Evolutionary conservation across 2,329 filamentous ascomycete species (phyloP).

Genomic region (Ambrosiella beaveri): DNA sequence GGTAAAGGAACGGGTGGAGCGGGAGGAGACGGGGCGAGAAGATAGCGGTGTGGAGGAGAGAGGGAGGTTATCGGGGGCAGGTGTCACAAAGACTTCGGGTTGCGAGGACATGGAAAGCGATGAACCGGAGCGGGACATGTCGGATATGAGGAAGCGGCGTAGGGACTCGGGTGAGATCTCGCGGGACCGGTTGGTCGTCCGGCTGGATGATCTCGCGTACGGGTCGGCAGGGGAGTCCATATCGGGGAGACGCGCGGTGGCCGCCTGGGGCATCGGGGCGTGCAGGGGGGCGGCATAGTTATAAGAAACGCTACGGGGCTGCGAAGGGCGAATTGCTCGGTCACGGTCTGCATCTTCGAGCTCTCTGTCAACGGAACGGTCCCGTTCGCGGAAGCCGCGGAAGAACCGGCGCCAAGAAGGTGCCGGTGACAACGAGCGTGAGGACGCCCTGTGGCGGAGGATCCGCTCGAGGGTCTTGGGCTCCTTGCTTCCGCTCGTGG

Average conservation of each 20-base stretch:
- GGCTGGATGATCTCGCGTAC: neutral
- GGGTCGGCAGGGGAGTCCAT: neutral
- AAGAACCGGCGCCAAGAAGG: constrained; percentile 37
- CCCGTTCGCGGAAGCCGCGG: constrained; percentile 21
- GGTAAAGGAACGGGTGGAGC: constrained; percentile 7
- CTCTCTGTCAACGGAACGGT: constrained; percentile 19
- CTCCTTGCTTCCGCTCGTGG: neutral
- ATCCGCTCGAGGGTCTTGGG: constrained; percentile 7
- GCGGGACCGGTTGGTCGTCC: constrained; percentile 18
- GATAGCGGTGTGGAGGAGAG: neutral
- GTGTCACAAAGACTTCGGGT: constrained; percentile 8
- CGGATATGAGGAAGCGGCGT: constrained; percentile 31
- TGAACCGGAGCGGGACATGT: constrained; percentile 22
- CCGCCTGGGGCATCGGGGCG: neutral
- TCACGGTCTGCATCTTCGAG: constrained; percentile 13
- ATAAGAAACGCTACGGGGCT: constrained; percentile 7
- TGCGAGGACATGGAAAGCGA: constrained; percentile 2
- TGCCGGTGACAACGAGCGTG: constrained; percentile 30
- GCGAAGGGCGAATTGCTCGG: neutral
- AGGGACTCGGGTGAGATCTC: constrained; percentile 40
- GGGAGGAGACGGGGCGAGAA: constrained; percentile 5
- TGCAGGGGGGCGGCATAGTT: neutral
- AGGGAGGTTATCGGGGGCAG: constrained; percentile 3
- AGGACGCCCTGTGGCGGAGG: constrained; percentile 24
- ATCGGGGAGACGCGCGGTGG: neutral